phyloP scores from a whole-genome alignment of 169 alveolate genomes.

The Plasmodium relictum region DNA sequence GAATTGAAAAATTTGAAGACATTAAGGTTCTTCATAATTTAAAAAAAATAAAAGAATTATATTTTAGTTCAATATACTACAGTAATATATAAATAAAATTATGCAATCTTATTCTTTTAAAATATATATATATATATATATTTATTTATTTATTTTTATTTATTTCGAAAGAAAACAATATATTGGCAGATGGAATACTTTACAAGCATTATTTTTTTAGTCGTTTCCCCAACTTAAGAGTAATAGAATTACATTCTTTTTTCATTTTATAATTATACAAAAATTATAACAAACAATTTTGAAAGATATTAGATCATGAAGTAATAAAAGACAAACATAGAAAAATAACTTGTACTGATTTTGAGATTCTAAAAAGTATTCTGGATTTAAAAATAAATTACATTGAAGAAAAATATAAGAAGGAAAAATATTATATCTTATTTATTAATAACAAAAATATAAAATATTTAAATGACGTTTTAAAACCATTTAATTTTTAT shows the following conservation, averaged over 20 bases:
- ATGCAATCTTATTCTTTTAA: not conserved
- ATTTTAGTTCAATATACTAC: constrained; percentile 63
- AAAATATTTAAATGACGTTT: constrained; percentile 35
- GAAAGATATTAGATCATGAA: constrained; percentile 66
- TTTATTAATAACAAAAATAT: constrained; percentile 70
- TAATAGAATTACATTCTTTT: constrained; percentile 7
- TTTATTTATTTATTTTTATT: not conserved
- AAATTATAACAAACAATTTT: not conserved
- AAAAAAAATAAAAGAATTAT: constrained; percentile 36
- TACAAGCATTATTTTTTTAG: constrained; percentile 56
- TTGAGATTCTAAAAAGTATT: constrained; percentile 29
- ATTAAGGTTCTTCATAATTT: constrained; percentile 31
- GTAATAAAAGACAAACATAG: constrained; percentile 14
- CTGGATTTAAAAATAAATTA: constrained; percentile 51
- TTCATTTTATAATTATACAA: not conserved
- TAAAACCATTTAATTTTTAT: constrained; percentile 48
- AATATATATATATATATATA: not conserved
- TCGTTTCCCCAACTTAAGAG: constrained; percentile 61
- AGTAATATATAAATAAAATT: constrained; percentile 25
- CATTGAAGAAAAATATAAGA: constrained; percentile 37
- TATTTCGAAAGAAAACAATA: constrained; percentile 31
- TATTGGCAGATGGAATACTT: constrained; percentile 7
- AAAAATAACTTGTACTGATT: constrained; percentile 25
- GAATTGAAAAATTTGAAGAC: constrained; percentile 67
- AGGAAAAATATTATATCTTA: constrained; percentile 52